phyloP scores from a whole-genome alignment of 2,329 filamentous ascomycete species.

The Fusarium buharicum region DNA sequence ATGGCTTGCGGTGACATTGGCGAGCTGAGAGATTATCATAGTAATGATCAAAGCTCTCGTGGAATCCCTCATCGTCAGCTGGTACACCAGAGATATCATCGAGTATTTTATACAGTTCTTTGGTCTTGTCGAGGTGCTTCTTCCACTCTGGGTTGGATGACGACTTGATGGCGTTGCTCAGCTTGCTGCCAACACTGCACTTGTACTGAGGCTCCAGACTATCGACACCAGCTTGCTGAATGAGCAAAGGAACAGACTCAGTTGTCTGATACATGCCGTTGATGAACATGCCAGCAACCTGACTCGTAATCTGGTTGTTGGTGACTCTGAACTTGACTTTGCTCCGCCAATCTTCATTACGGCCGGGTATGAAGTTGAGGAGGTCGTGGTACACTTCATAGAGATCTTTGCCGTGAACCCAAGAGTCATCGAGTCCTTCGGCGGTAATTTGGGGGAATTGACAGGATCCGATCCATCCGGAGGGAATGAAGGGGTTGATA shows the following conservation, averaged over 20 bases:
- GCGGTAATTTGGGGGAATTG: constrained; percentile 84
- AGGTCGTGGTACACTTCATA: constrained; percentile 79
- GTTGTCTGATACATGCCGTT: constrained; percentile 71
- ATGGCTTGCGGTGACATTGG: constrained; percentile 77
- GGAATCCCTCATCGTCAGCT: constrained; percentile 68
- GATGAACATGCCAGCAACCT: constrained; percentile 80
- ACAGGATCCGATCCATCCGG: constrained; percentile 78
- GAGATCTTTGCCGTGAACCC: constrained; percentile 79
- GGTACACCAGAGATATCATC: constrained; percentile 76
- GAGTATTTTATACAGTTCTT: constrained; percentile 65
- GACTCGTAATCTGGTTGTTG: constrained; percentile 83
- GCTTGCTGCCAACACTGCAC: constrained; percentile 63
- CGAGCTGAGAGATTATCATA: constrained; percentile 84
- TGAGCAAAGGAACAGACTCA: constrained; percentile 57
- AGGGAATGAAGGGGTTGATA: constrained; percentile 72
- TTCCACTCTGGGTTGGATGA: constrained; percentile 65
- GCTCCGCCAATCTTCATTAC: constrained; percentile 54
- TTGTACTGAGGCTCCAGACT: constrained; percentile 78
- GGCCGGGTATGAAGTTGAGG: constrained; percentile 71
- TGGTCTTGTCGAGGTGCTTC: constrained; percentile 68
- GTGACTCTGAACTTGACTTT: constrained; percentile 76
- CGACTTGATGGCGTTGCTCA: constrained; percentile 59
- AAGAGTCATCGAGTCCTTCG: constrained; percentile 77
- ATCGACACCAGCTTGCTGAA: constrained; percentile 69
- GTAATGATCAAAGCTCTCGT: constrained; percentile 81